Conservation (phyloP, 2,329 filamentous ascomycete species). For the Aspergillus sp. region DNA sequence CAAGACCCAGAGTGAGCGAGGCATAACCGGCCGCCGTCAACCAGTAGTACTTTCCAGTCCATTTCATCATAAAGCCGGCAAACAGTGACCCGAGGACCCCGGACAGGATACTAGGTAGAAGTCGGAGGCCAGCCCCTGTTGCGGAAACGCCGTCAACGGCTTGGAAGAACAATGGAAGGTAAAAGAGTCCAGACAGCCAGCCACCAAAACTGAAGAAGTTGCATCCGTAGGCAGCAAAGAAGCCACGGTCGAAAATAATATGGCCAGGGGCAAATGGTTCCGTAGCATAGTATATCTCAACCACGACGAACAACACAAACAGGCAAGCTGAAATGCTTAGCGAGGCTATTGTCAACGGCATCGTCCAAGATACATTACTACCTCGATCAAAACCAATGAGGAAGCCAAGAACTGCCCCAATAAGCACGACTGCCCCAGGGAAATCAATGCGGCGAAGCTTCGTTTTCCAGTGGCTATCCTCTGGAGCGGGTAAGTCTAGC, state of each 20-base stretch:
- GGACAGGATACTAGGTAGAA: slow-evolving; percentile 65
- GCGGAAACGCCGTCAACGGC: slow-evolving; percentile 66
- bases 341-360: slow-evolving; percentile 57
- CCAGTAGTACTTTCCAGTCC: slow-evolving; percentile 70
- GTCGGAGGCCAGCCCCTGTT: slow-evolving; percentile 61
- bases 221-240: slow-evolving; percentile 67
- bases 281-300: slow-evolving; percentile 66
- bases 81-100: slow-evolving; percentile 65
- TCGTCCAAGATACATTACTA: slow-evolving; percentile 68
- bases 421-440: slow-evolving; percentile 65
- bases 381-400: slow-evolving; percentile 71
- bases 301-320: slow-evolving; percentile 65
- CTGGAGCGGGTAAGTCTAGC: slow-evolving; percentile 60
- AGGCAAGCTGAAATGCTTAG: slow-evolving; percentile 58
- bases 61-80: slow-evolving; percentile 66
- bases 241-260: slow-evolving; percentile 66
- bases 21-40: slow-evolving; percentile 61
- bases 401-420: slow-evolving; percentile 64
- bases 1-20: slow-evolving; percentile 54
- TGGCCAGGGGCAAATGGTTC: slow-evolving; percentile 75
- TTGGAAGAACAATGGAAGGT: slow-evolving; percentile 77
- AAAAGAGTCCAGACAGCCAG: slow-evolving; percentile 64
- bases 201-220: slow-evolving; percentile 71
- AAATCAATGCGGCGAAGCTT: slow-evolving; percentile 73
- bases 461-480: slow-evolving; percentile 61